A percentile compares a stretch with the other conserved stretches of the same genome.
phyloP scores from a whole-genome alignment of 1,284 basidiomycete species.

The Takashimella koratensis region DNA sequence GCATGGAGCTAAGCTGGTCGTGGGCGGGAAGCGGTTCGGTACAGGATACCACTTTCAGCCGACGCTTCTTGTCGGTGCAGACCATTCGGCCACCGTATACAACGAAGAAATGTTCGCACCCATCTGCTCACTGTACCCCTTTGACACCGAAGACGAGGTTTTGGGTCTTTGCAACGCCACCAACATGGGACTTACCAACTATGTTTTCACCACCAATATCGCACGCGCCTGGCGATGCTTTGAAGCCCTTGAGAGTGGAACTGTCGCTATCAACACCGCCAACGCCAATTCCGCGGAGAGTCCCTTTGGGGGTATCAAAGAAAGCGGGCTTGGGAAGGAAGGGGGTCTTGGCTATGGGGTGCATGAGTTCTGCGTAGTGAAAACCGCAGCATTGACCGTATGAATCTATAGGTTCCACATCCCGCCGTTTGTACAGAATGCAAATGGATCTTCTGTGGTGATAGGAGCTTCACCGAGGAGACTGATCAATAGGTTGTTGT shows the following conservation, averaged over 20 bases:
- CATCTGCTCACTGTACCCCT: slow-evolving; percentile 56
- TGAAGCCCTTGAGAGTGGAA: slow-evolving; percentile 86
- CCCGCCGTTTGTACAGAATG: too few species aligned
- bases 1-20: slow-evolving; percentile 75
- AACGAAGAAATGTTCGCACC: slow-evolving; percentile 84
- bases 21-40: slow-evolving; percentile 66
- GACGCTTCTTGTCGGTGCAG: slow-evolving; percentile 80
- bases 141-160: slow-evolving; percentile 88
- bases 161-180: slow-evolving; percentile 74
- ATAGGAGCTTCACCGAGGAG: slow-evolving; percentile 14
- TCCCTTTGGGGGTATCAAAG: slow-evolving; percentile 74
- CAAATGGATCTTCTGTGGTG: slow-evolving; percentile 18
- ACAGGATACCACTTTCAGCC: slow-evolving; percentile 68
- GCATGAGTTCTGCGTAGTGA: slow-evolving; percentile 17
- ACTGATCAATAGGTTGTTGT: slow-evolving; percentile 13
- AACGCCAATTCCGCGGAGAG: slow-evolving; percentile 69
- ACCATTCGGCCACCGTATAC: slow-evolving; percentile 59
- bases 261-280: slow-evolving; percentile 72
- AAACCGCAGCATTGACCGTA: slow-evolving; percentile 13
- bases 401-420: too few species aligned
- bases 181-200: slow-evolving; percentile 81
- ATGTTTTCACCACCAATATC: slow-evolving; percentile 83
- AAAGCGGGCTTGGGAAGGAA: slow-evolving; percentile 26
- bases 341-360: slow-evolving; percentile 20
- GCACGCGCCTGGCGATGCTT: slow-evolving; percentile 88